These are phyloP conservation scores for Coemansia interrupta DNA, from an alignment of 192 early-diverging fungal genomes.

Conservation along the genomic window DNA sequence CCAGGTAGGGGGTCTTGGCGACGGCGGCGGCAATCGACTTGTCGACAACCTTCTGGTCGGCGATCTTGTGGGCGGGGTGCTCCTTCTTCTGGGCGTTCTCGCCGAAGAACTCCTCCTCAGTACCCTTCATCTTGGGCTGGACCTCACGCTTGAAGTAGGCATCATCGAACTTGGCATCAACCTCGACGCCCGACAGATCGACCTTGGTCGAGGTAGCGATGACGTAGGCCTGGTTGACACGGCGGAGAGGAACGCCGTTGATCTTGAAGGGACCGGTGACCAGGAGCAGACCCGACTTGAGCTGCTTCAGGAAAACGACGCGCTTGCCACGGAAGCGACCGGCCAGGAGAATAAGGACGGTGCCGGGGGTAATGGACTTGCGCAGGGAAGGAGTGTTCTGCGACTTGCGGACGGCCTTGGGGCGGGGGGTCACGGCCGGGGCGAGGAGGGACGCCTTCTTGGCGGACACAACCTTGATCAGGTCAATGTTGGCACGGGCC, in stretches of 20 bases:
- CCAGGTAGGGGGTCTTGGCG: constrained; percentile 82
- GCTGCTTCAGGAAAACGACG: constrained; percentile 97
- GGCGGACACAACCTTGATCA: constrained; percentile 72
- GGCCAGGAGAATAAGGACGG: constrained; percentile 92
- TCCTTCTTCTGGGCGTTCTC: constrained; percentile 71
- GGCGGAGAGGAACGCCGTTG: constrained; percentile 97
- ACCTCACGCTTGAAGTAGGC: constrained; percentile 87
- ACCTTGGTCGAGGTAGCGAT: constrained; percentile 99
- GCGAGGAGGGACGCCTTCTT: constrained; percentile 68
- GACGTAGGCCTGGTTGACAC: constrained; percentile 99
- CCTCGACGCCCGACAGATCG: constrained; percentile 74
- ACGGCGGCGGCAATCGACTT: constrained; percentile 73
- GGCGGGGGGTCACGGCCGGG: constrained; percentile 75
- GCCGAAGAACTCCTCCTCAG: constrained; percentile 89
- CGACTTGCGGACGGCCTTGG: constrained; percentile 80
- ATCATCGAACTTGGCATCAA: constrained; percentile 80
- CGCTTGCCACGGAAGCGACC: constrained; percentile 98
- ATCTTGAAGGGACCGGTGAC: constrained; percentile 97
- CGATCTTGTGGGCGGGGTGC: constrained; percentile 71
- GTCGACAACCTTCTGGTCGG: constrained; percentile 91
- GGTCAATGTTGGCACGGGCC: constrained; percentile 65
- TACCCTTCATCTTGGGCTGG: constrained; percentile 68
- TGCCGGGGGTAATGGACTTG: constrained; percentile 91
- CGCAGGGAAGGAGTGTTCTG: constrained; percentile 72
- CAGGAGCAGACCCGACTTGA: constrained; percentile 88